These are phyloP conservation scores for Colletotrichum paranaense DNA, from an alignment of 2,329 filamentous ascomycete species.

Conservation along the genomic window DNA sequence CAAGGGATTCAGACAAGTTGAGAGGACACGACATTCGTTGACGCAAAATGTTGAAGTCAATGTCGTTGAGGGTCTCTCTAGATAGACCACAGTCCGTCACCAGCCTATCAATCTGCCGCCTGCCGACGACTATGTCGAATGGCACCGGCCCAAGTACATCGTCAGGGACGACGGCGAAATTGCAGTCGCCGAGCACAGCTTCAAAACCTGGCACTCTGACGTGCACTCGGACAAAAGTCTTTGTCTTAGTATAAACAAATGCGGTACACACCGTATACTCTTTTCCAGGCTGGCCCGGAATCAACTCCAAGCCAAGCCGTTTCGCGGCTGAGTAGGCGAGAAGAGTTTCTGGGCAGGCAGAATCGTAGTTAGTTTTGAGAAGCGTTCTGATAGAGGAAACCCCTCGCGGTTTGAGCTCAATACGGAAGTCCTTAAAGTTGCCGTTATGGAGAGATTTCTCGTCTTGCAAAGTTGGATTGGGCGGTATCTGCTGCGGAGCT, in stretches of 20 bases:
- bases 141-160: neutral
- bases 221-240: neutral
- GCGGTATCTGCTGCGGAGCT: too few relatives aligned
- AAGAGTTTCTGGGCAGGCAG: neutral
- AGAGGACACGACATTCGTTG: too few relatives aligned
- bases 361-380: neutral
- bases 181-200: neutral
- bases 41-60: too few relatives aligned
- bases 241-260: neutral
- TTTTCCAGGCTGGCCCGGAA: neutral
- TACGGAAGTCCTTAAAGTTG: neutral
- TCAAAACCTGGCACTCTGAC: neutral
- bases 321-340: neutral
- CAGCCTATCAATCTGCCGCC: neutral
- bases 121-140: neutral
- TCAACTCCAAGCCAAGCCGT: neutral
- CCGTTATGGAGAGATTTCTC: neutral
- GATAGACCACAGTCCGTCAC: neutral
- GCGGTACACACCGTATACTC: neutral
- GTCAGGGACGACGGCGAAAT: neutral
- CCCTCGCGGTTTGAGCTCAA: neutral
- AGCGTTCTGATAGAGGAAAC: neutral
- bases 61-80: neutral
- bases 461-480: too few relatives aligned
- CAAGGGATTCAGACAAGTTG: too few relatives aligned